Evolutionary conservation across 768 basidiomycete genomes (phyloP).

Genomic region (Lactarius pseudohatsudake): DNA sequence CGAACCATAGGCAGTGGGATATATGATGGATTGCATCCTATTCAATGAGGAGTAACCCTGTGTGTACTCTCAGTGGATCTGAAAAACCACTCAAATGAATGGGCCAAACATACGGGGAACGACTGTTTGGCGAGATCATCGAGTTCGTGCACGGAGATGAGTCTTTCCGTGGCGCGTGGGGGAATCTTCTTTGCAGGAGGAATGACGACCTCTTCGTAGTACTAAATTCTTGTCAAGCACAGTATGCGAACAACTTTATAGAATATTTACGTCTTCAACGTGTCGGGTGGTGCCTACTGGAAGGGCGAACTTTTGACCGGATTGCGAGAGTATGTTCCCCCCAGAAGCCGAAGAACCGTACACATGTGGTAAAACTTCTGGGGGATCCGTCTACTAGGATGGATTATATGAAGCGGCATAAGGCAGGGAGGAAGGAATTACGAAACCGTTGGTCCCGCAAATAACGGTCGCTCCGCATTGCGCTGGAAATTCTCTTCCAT

Average conservation of each 20-base stretch:
- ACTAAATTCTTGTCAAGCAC: background rate
- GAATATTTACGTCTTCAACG: slow-evolving; percentile 57
- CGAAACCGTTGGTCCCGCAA: slow-evolving; percentile 53
- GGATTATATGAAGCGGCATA: slow-evolving; percentile 7
- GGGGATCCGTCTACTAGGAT: slow-evolving; percentile 45
- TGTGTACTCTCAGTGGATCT: slow-evolving; percentile 12
- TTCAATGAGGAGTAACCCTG: slow-evolving; percentile 88
- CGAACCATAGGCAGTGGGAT: slow-evolving; percentile 87
- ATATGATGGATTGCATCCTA: slow-evolving; percentile 93
- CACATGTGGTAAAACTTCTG: slow-evolving; percentile 81
- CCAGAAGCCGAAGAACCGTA: slow-evolving; percentile 68
- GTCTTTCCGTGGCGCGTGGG: slow-evolving; percentile 65
- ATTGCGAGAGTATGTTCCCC: slow-evolving; percentile 65
- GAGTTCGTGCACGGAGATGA: slow-evolving; percentile 69
- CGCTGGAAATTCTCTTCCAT: slow-evolving; percentile 59
- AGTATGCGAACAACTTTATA: background rate
- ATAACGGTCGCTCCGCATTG: slow-evolving; percentile 68
- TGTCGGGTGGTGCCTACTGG: slow-evolving; percentile 79
- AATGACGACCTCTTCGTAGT: slow-evolving; percentile 83
- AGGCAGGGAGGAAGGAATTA: background rate
- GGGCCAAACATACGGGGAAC: slow-evolving; percentile 62
- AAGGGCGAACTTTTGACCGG: slow-evolving; percentile 75
- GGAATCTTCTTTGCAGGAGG: slow-evolving; percentile 84
- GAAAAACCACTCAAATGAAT: background rate
- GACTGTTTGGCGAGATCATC: slow-evolving; percentile 77